Conservation (phyloP, 495 filamentous ascomycete species). For the Evernia prunastri region DNA sequence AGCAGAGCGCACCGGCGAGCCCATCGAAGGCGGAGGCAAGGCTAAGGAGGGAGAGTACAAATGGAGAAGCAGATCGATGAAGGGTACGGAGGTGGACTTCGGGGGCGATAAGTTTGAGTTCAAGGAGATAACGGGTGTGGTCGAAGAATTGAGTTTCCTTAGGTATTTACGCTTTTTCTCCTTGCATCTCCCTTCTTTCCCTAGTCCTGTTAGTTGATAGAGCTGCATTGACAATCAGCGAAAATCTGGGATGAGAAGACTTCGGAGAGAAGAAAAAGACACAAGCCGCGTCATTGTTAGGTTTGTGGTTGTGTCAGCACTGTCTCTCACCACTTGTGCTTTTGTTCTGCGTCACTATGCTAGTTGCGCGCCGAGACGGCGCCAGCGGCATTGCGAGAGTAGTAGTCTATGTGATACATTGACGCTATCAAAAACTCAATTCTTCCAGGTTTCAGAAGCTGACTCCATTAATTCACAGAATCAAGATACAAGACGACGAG, state of each 20-base stretch:
- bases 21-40: slow-evolving; percentile 41
- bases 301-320: not conserved
- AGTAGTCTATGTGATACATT: not conserved
- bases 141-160: slow-evolving; percentile 75
- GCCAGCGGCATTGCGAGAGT: not conserved
- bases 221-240: not conserved
- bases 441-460: not conserved
- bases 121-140: slow-evolving; percentile 52
- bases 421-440: not conserved
- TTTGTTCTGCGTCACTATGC: not conserved
- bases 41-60: slow-evolving; percentile 54
- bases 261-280: not conserved
- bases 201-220: not conserved
- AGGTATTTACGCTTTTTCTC: slow-evolving; percentile 45
- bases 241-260: not conserved
- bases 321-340: not conserved
- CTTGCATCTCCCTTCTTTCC: not conserved
- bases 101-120: slow-evolving; percentile 57
- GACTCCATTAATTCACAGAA: slow-evolving; percentile 40
- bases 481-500: slow-evolving; percentile 81
- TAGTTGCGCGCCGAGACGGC: not conserved
- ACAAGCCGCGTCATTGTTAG: not conserved
- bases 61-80: slow-evolving; percentile 53
- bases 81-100: slow-evolving; percentile 65
- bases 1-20: slow-evolving; percentile 32